Evolutionary conservation across 257 asterid species (phyloP).

Genomic region (Solanum microdontum): DNA sequence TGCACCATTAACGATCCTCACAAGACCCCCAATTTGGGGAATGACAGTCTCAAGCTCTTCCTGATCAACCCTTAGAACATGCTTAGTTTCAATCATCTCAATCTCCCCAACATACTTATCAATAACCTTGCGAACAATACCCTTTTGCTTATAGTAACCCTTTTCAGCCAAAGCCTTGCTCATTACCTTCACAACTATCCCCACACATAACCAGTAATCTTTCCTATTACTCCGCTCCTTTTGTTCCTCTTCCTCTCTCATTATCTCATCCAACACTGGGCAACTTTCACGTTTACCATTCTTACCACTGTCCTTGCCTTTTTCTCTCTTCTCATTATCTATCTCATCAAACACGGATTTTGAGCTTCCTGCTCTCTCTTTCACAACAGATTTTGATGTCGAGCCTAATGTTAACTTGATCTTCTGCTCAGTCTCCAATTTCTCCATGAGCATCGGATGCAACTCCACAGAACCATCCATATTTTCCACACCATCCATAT

Average conservation of each 20-base stretch:
- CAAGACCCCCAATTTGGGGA: slow-evolving; percentile 91
- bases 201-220: slow-evolving; percentile 88
- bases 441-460: slow-evolving; percentile 33
- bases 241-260: slow-evolving; percentile 77
- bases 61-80: slow-evolving; percentile 80
- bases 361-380: slow-evolving; percentile 36
- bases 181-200: slow-evolving; percentile 84
- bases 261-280: slow-evolving; percentile 64
- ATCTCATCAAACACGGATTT: slow-evolving; percentile 41
- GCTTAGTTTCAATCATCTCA: slow-evolving; percentile 89
- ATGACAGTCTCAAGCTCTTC: slow-evolving; percentile 91
- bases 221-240: slow-evolving; percentile 77
- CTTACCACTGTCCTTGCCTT: slow-evolving; percentile 16
- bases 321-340: slow-evolving; percentile 30
- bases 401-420: slow-evolving; percentile 50
- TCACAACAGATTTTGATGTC: slow-evolving; percentile 22
- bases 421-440: slow-evolving; percentile 46
- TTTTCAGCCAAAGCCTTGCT: slow-evolving; percentile 70
- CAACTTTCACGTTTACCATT: slow-evolving; percentile 11
- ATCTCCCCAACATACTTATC: slow-evolving; percentile 83
- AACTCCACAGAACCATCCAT: slow-evolving; percentile 3
- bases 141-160: slow-evolving; percentile 89
- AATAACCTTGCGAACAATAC: slow-evolving; percentile 59
- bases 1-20: slow-evolving; percentile 82
- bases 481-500: slow-evolving; percentile 6